Percentiles rank a stretch among this genome's conserved stretches.
phyloP scores from a whole-genome alignment of 495 filamentous ascomycete genomes.

The Mycothermus thermophilus region DNA sequence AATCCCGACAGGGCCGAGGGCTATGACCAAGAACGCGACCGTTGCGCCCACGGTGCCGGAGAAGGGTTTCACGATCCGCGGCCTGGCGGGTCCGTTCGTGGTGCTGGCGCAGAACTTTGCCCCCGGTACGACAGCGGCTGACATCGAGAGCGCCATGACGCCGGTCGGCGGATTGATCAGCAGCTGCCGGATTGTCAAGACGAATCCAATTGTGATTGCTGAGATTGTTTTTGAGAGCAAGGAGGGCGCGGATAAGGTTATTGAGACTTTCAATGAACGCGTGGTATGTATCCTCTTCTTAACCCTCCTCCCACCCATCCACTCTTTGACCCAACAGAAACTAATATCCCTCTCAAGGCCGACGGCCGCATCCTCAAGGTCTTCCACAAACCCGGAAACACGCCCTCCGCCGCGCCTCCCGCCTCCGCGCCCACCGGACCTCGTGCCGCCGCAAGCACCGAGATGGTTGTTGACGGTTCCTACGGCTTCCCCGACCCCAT shows the following conservation, averaged over 20 bases:
- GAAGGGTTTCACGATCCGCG: conserved; percentile 62
- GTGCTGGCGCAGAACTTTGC: conserved; percentile 84
- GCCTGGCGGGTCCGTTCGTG: conserved; percentile 65
- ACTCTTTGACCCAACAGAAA: conserved; percentile 1
- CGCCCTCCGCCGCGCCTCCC: not conserved
- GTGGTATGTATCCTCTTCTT: too few species aligned
- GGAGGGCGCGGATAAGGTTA: conserved; percentile 62
- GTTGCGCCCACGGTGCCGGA: too few species aligned
- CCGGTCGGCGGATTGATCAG: conserved; percentile 55
- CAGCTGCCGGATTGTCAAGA: conserved; percentile 56
- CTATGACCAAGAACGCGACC: conserved; percentile 1
- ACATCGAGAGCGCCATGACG: conserved; percentile 78
- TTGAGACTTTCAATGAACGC: conserved; percentile 76
- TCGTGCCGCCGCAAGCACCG: conserved; percentile 1
- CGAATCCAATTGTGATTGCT: conserved; percentile 64
- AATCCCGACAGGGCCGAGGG: conserved; percentile 3
- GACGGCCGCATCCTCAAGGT: conserved; percentile 74
- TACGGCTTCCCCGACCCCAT: conserved; percentile 9
- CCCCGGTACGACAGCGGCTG: conserved; percentile 80
- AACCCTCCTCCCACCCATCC: not conserved
- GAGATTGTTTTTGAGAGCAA: conserved; percentile 73
- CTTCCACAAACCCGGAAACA: conserved; percentile 44
- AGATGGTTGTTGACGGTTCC: conserved; percentile 8
- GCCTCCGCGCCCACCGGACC: not conserved
- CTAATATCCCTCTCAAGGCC: conserved; percentile 38